phyloP scores from a whole-genome alignment of 768 basidiomycete species.

The Boletellus ananiceps region DNA sequence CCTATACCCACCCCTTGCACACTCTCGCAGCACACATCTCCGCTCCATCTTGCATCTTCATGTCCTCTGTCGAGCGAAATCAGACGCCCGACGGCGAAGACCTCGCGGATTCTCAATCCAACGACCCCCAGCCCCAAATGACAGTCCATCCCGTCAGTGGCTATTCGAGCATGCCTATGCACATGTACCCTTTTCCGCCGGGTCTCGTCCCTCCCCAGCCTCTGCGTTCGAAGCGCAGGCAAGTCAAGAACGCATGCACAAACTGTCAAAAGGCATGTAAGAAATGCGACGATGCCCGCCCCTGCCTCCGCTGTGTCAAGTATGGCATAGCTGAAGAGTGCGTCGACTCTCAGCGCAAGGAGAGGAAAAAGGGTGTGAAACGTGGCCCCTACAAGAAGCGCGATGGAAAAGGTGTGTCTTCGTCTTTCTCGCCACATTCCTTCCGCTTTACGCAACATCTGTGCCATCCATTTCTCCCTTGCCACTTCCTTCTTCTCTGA shows the following conservation, averaged over 20 bases:
- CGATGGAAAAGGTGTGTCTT: conserved; percentile 77
- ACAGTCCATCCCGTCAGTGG: conserved; percentile 46
- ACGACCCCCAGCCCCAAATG: conserved; percentile 44
- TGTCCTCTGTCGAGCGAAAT: conserved; percentile 39
- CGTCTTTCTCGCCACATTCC: conserved; percentile 26
- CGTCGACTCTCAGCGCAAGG: conserved; percentile 87
- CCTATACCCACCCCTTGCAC: conserved; percentile 31
- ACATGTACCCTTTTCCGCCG: conserved; percentile 66
- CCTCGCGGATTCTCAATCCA: conserved; percentile 30
- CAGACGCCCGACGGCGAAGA: conserved; percentile 40
- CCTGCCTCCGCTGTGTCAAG: conserved; percentile 89
- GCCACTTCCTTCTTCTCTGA: conserved; percentile 33
- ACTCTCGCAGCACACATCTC: conserved; percentile 24
- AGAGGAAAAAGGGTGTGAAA: conserved; percentile 85
- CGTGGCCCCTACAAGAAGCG: conserved; percentile 93
- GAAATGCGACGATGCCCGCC: conserved; percentile 88
- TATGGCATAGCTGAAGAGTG: conserved; percentile 86
- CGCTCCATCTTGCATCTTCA: conserved; percentile 24
- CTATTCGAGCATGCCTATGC: conserved; percentile 54
- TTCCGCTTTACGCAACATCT: conserved; percentile 17
- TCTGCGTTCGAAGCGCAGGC: conserved; percentile 71
- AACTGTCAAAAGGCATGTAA: conserved; percentile 91
- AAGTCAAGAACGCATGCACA: conserved; percentile 90
- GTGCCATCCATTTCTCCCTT: neutral
- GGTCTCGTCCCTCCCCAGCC: conserved; percentile 43